phyloP scores from a whole-genome alignment of 495 filamentous ascomycete genomes.

The Aspergillus carlsbadensis region DNA sequence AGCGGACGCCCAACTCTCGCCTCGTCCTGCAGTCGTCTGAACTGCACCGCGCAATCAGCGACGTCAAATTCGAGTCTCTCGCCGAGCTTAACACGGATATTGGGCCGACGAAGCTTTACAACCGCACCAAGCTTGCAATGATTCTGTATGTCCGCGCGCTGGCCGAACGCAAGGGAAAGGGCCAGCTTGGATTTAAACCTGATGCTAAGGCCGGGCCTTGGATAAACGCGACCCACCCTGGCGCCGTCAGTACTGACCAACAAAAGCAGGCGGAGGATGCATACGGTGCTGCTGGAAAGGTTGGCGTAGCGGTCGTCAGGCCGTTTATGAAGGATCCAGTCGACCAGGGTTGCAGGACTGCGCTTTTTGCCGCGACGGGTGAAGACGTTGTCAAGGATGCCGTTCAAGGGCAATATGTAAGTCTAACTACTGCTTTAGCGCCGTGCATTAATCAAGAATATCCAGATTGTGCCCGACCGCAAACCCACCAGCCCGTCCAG shows the following conservation, averaged over 20 bases:
- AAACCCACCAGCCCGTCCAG: neutral
- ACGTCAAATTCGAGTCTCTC: neutral
- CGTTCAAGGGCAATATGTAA: neutral
- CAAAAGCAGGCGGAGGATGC: constrained; percentile 1
- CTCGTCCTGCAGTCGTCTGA: neutral
- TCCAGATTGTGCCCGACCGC: neutral
- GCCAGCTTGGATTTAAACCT: neutral
- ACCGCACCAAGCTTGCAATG: neutral
- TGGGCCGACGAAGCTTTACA: neutral
- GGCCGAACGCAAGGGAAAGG: neutral
- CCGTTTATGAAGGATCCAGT: neutral
- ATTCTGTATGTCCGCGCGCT: neutral
- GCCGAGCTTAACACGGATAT: neutral
- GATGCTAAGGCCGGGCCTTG: neutral
- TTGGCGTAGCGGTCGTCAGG: neutral
- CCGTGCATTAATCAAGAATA: neutral
- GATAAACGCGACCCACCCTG: neutral
- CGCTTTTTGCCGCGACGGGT: neutral
- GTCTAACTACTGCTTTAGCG: neutral
- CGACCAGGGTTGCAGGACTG: neutral
- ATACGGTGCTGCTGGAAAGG: neutral
- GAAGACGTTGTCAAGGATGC: neutral
- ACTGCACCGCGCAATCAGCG: neutral
- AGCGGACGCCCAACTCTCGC: neutral
- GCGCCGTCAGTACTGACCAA: neutral